A percentile compares a stretch with the other conserved stretches of the same genome.
Conservation (phyloP, 768 basidiomycete species). For the Tylopilus sp. region DNA sequence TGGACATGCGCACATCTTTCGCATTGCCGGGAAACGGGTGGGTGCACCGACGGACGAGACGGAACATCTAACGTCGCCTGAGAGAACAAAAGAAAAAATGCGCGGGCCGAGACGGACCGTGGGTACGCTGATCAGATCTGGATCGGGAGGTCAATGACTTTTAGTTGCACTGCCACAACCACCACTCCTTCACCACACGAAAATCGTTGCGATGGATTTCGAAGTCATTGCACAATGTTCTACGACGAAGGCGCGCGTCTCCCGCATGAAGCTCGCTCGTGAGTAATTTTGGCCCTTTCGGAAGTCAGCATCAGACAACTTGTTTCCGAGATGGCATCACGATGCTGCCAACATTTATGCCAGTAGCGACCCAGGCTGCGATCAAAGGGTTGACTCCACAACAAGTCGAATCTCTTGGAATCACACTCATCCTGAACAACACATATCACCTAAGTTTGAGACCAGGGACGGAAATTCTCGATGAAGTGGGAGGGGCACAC, state of each 20-base stretch:
- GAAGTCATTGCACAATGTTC: slow-evolving; percentile 77
- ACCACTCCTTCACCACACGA: neutral
- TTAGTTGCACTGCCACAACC: slow-evolving; percentile 14
- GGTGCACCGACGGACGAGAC: slow-evolving; percentile 16
- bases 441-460: slow-evolving; percentile 89
- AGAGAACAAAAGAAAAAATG: neutral
- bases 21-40: slow-evolving; percentile 1
- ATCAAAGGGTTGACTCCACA: slow-evolving; percentile 89
- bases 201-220: slow-evolving; percentile 61
- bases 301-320: slow-evolving; percentile 1
- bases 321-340: slow-evolving; percentile 64
- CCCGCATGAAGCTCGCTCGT: slow-evolving; percentile 83
- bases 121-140: neutral
- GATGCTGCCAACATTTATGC: slow-evolving; percentile 89
- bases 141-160: neutral
- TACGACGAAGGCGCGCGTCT: slow-evolving; percentile 80
- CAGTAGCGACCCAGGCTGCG: slow-evolving; percentile 87
- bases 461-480: slow-evolving; percentile 72
- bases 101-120: slow-evolving; percentile 17
- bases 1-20: neutral
- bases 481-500: slow-evolving; percentile 81
- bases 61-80: slow-evolving; percentile 17
- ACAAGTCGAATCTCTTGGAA: slow-evolving; percentile 76
- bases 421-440: slow-evolving; percentile 85
- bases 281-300: slow-evolving; percentile 24